Conservation (phyloP, 345 rosid genomes). For the Euphorbia tirucalli region DNA sequence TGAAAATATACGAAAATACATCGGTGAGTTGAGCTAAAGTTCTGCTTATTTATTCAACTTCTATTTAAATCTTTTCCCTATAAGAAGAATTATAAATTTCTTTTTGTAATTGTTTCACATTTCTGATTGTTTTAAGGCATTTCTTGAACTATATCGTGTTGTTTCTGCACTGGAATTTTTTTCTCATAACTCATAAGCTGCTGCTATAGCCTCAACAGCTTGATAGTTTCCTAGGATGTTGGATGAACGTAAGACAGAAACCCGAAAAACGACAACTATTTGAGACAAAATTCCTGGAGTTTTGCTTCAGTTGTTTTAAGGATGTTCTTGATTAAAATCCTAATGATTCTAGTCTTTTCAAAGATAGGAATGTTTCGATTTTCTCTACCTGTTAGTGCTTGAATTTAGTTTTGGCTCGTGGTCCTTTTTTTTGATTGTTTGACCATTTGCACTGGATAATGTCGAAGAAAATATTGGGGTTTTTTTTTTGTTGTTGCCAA, state of each 20-base stretch:
- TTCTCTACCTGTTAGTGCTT: too few relatives aligned
- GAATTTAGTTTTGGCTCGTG: background rate
- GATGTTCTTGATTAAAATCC: background rate
- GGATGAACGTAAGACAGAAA: too few relatives aligned
- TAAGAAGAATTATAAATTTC: background rate
- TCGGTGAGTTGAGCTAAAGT: slow-evolving; percentile 39
- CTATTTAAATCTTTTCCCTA: too few relatives aligned
- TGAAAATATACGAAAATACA: slow-evolving; percentile 40
- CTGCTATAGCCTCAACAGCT: background rate
- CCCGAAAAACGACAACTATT: background rate
- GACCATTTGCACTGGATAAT: background rate
- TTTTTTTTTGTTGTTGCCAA: background rate
- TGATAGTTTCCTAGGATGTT: too few relatives aligned
- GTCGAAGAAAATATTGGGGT: background rate
- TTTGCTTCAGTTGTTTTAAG: background rate
- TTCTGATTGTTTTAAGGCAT: background rate
- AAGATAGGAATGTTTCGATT: background rate
- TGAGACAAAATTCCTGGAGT: background rate
- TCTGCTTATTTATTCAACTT: background rate
- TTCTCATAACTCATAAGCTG: background rate
- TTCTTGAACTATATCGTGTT: background rate
- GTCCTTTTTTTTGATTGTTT: too few relatives aligned
- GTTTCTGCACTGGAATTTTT: background rate
- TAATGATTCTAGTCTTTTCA: background rate
- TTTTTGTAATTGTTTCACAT: background rate